Evolutionary conservation across 1,284 basidiomycete species (phyloP), one percentile per base, ranked within the genome.

Genomic region (Moesziomyces parantarcticus): DNA sequence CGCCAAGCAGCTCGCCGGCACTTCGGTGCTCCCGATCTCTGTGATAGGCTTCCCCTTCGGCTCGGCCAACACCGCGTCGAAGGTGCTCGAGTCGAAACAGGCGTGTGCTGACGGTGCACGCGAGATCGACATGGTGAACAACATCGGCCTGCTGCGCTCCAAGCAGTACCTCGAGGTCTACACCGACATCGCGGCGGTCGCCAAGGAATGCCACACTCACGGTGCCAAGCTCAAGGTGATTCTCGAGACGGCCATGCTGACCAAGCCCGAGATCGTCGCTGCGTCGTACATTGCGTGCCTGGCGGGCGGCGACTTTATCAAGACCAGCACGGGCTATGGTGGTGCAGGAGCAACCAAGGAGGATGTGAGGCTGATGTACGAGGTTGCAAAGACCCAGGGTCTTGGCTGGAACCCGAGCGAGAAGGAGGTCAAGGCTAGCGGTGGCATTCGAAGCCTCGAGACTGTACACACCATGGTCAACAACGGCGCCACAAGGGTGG

Each of bases 1-100:
- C 89, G 5, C 88, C 88, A 58, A 84, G 88, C 51, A 87, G 89
- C 63, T 80, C 2, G 29, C 61, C 23, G 75, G 74, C 39, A 49
- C 58, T 20, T 20, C 47, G 21, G 72, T 77, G 23, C 46, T 50
- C 0, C 72, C 71, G 16, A 78, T 78, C 61, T 61, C 66, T 5
- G 73, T 76, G 26, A 64, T 78, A 36, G 76, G 68, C 7, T 75
- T 78, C 52, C 72, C 73, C 22, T 75, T 76, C 26, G 75, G 78
- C 29, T 69, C 68, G 1, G 58, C 64, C 46, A 74, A 69, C 53
- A 73, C 65, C 5, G 44, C 54, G 10, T 61, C 48, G 23, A 81
- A 81, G 44, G 76, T 74, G 11, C 47, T 55, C 23, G 79, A 81
- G 62, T 62, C 78, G 5, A 40, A 40, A 7, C 21, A 50, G 8